Base-by-base conservation (phyloP, 1,139 yeast species). In the Debaryomyces fabryi region DNA sequence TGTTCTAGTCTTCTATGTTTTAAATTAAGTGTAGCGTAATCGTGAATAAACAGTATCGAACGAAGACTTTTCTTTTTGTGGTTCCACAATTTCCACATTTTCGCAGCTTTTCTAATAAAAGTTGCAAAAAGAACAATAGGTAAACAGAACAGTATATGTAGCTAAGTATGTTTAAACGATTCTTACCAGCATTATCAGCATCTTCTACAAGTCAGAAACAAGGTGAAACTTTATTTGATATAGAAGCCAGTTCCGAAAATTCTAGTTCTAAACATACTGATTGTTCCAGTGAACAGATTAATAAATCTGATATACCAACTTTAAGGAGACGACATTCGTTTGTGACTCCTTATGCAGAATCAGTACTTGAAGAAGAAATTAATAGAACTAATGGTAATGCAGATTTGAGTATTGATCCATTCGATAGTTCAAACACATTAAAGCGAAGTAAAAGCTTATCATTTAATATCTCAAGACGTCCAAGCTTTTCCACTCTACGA, bases 371-470 rank as follows among this genome's bases (percentile, higher is more conserved):
- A 39, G 48, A 46, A 15, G 51, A 51, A 29, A 35, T 44, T 13
- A 40, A 48, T 10, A 40, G n/a, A 12, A 39, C 36, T 18, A 32
- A 24, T 33, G 54, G 42, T 7, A 39, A 32, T 36, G 48, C 52
- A 1, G 54, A 51, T 23, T 10, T 47, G 29, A 51, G 54, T 42
- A 51, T 51, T 6, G 51, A 51, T 24, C 54, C 54, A 1, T 51
- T 49, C 39, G 54, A 51, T 6, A 29, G 23, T 8, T 39, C 46
- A 6, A 44, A 46, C 12, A 34, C 42, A 9, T 24, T 51, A 23
- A 51, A 47, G 32, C 29, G 54, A 36, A 46, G 51, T 21, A 51
- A 51, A 39, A 49, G 51, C 24, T 37, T 48, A 13, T 47, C 54
- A 4, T 43, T 48, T 38, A 41, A 33, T 29, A 32, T 43, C 3